A percentile compares a stretch with the other conserved stretches of the same genome.
Conservation (phyloP, 306 rosid species). For the Senna siamea region DNA sequence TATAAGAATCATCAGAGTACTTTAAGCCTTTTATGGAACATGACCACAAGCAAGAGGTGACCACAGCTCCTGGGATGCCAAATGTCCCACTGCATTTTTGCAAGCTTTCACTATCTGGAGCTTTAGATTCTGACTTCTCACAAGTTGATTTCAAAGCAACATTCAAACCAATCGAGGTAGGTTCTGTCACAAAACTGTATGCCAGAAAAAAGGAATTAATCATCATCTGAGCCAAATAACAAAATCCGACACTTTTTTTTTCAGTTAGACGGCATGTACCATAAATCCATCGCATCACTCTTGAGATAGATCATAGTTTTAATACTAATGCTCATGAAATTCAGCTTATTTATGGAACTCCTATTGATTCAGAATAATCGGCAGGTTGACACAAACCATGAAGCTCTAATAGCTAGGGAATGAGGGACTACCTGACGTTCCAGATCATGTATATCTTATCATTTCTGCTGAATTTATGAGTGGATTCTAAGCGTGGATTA, state of each 20-base stretch:
- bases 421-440: not conserved
- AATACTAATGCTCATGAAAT: constrained; percentile 22
- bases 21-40: constrained; percentile 15
- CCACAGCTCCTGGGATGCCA: constrained; percentile 65
- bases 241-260: not conserved
- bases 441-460: constrained; percentile 12
- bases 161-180: constrained; percentile 69
- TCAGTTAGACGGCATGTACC: not conserved
- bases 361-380: constrained; percentile 10
- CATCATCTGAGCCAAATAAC: constrained; percentile 31
- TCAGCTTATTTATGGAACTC: constrained; percentile 10
- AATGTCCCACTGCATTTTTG: constrained; percentile 43
- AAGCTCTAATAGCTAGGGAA: not conserved
- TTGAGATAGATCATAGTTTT: not conserved
- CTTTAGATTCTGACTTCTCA: constrained; percentile 52
- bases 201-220: constrained; percentile 30
- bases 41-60: constrained; percentile 38
- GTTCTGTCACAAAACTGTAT: constrained; percentile 70
- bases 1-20: constrained; percentile 32
- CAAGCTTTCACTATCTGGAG: constrained; percentile 39
- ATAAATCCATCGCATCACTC: constrained; percentile 3
- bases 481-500: no score
- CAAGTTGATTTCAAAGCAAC: constrained; percentile 63
- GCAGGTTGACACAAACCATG: not conserved
- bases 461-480: not conserved